Percentiles rank a stretch among this genome's conserved stretches.
Evolutionary conservation across 2,329 filamentous ascomycete genomes (phyloP).

Genomic region (Chaetomium sp.): DNA sequence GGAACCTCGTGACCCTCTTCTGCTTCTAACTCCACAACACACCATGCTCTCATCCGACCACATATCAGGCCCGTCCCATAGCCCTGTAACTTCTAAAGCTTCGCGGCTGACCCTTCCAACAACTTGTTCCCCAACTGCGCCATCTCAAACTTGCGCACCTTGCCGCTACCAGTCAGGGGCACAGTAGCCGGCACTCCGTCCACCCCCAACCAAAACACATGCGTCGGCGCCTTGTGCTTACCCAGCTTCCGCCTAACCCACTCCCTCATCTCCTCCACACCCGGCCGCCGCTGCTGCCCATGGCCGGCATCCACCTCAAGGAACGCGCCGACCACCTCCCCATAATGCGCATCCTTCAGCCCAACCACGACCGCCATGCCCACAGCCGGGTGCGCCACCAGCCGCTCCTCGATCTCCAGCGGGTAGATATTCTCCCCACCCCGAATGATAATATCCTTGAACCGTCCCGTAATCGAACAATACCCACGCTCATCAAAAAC

Average conservation of each 20-base stretch:
- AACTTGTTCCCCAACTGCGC: constrained; percentile 58
- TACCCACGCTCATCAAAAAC: constrained; percentile 69
- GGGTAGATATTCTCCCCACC: constrained; percentile 76
- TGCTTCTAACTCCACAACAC: no score
- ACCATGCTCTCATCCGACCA: no score
- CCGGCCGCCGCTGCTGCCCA: constrained; percentile 41
- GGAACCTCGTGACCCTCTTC: no score
- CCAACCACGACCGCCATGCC: constrained; percentile 69
- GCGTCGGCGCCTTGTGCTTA: constrained; percentile 68
- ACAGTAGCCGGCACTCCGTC: constrained; percentile 57
- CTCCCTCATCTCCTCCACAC: constrained; percentile 57
- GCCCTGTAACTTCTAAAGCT: constrained; percentile 42
- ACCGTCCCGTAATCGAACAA: constrained; percentile 72
- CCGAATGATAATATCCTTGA: constrained; percentile 79
- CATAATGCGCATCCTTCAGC: constrained; percentile 69
- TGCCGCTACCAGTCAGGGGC: constrained; percentile 71
- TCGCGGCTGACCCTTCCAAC: constrained; percentile 51
- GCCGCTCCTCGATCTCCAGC: constrained; percentile 72
- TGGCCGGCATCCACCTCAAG: constrained; percentile 46
- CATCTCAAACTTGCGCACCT: constrained; percentile 69
- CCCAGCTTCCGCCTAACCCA: constrained; percentile 66
- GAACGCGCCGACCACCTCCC: constrained; percentile 72
- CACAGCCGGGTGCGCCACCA: constrained; percentile 65
- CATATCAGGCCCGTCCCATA: no score
- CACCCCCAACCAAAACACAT: constrained; percentile 76